Evolutionary conservation across 2,329 filamentous ascomycete species (phyloP).

Genomic region (Botrytis aclada): DNA sequence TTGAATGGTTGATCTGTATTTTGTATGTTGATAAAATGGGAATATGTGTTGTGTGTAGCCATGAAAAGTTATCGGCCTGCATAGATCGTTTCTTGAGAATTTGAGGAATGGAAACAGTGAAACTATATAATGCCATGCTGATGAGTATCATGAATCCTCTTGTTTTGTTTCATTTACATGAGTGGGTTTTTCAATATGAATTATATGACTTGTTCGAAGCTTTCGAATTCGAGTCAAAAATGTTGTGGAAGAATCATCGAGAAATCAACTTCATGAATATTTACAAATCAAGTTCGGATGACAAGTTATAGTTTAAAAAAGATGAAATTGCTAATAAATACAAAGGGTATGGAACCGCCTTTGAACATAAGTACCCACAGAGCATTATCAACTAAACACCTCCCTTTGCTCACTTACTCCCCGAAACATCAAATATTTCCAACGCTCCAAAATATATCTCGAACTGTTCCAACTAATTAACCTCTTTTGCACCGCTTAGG

Average conservation of each 20-base stretch:
- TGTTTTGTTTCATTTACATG: neutral
- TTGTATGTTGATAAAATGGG: neutral
- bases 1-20: neutral
- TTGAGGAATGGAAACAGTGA: no score
- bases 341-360: neutral
- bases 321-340: neutral
- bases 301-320: neutral
- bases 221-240: neutral
- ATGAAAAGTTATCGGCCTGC: neutral
- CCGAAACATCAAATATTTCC: neutral
- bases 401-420: rapidly evolving
- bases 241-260: neutral
- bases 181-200: neutral
- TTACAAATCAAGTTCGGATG: neutral
- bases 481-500: neutral
- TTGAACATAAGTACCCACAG: neutral
- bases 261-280: neutral
- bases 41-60: neutral
- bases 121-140: neutral
- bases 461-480: neutral
- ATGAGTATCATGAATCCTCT: neutral
- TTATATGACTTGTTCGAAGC: neutral
- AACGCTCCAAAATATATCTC: neutral
- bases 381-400: neutral
- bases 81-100: neutral